These are phyloP conservation scores for Talaromyces sp. DNA, from an alignment of 2,329 filamentous ascomycete species.

Conservation along the genomic window DNA sequence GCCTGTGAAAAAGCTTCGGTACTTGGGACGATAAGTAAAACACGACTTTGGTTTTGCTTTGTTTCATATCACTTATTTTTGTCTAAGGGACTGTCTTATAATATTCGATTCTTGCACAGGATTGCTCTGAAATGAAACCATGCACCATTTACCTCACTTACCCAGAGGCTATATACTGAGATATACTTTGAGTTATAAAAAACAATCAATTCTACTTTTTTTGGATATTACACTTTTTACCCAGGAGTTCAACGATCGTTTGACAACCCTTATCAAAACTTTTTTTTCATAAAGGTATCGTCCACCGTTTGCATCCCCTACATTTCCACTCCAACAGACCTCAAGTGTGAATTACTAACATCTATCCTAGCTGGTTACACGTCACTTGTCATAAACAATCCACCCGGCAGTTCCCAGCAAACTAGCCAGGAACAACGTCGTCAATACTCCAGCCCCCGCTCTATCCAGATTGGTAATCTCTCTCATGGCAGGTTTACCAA, in stretches of 20 bases:
- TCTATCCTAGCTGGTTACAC: background rate
- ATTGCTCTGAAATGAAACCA: background rate
- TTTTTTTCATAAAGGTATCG: too few species aligned
- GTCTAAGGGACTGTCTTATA: background rate
- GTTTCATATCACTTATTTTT: background rate
- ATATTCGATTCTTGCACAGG: background rate
- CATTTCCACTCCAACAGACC: background rate
- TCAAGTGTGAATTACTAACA: background rate
- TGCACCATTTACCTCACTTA: background rate
- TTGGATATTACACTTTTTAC: too few species aligned
- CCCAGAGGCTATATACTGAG: background rate
- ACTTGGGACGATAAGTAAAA: background rate
- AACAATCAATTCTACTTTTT: background rate
- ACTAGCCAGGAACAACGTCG: slow-evolving; percentile 29
- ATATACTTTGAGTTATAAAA: background rate
- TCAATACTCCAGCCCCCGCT: slow-evolving; percentile 41
- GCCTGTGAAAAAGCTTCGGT: background rate
- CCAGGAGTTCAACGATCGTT: too few species aligned
- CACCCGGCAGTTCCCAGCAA: slow-evolving; percentile 33
- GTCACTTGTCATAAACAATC: slow-evolving; percentile 28
- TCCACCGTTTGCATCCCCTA: too few species aligned
- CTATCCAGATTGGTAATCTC: slow-evolving; percentile 31
- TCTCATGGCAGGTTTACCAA: slow-evolving; percentile 8
- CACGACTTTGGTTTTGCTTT: background rate
- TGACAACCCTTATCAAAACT: too few species aligned